phyloP scores from a whole-genome alignment of 2,329 filamentous ascomycete species.

The Aspergillus latus region DNA sequence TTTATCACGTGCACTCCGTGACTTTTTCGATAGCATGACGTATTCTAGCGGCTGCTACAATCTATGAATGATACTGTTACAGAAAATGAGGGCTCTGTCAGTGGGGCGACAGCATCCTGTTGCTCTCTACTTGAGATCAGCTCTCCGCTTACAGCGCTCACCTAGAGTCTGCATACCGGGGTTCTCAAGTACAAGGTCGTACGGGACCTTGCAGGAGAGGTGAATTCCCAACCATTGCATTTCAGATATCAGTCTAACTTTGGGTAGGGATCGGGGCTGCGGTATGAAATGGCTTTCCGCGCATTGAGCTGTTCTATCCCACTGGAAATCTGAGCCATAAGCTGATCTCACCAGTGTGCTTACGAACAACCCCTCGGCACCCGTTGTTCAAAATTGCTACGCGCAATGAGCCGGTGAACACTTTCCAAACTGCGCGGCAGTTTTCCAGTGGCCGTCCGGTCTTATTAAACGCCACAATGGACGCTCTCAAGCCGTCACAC shows the following conservation, averaged over 20 bases:
- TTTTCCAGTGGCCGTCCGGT: conserved; percentile 16
- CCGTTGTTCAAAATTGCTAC: background rate
- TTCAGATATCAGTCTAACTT: conserved; percentile 5
- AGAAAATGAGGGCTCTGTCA: conserved; percentile 15
- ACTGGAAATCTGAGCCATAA: background rate
- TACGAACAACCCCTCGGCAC: background rate
- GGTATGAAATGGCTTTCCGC: conserved; percentile 11
- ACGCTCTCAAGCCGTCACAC: conserved; percentile 26
- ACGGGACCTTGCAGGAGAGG: conserved; percentile 18
- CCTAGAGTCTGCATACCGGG: background rate
- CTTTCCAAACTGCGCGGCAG: background rate
- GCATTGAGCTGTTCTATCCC: background rate
- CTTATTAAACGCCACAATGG: conserved; percentile 21
- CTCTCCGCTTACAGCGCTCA: conserved; percentile 3
- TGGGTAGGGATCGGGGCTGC: conserved; percentile 15
- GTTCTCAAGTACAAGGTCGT: conserved; percentile 7
- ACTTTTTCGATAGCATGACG: conserved; percentile 3
- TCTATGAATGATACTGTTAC: background rate
- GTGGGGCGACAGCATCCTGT: conserved; percentile 14
- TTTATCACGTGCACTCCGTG: background rate
- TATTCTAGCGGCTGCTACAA: background rate
- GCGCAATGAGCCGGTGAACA: conserved; percentile 12
- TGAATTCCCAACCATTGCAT: conserved; percentile 16
- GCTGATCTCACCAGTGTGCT: background rate
- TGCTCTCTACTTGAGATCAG: conserved; percentile 13